Evolutionary conservation across 1,139 yeast genomes (phyloP).

Genomic region (Geotrichum candidum): DNA sequence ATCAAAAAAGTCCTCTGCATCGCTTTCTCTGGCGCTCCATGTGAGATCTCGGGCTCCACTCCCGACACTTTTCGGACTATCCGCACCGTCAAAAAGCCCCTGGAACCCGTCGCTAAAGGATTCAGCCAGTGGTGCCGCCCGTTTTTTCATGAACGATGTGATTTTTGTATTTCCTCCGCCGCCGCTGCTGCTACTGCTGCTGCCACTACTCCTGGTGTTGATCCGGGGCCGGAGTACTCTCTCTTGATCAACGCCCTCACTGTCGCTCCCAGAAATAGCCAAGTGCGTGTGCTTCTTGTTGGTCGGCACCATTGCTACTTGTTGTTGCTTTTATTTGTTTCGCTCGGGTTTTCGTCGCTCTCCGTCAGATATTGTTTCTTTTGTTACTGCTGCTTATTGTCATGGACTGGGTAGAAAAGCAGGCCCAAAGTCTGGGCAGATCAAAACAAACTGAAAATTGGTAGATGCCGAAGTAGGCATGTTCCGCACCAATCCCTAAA

Average conservation of each 20-base stretch:
- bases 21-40: neutral
- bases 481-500: neutral
- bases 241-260: neutral
- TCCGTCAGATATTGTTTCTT: neutral
- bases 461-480: neutral
- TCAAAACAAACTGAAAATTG: neutral
- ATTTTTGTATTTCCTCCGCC: neutral
- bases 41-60: neutral
- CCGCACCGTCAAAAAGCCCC: neutral
- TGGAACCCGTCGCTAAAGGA: constrained; percentile 3
- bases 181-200: neutral
- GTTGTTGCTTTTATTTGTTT: neutral
- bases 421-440: neutral
- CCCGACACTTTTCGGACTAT: neutral
- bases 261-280: neutral
- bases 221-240: neutral
- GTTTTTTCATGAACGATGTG: neutral
- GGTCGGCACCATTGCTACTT: neutral
- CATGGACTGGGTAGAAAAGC: neutral
- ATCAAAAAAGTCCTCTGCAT: neutral
- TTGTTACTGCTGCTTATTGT: neutral
- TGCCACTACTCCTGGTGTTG: neutral
- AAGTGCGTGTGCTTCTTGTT: neutral
- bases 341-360: neutral
- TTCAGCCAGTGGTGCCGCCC: neutral